These are phyloP conservation scores for Aspergillus ibericus DNA, from an alignment of 2,329 filamentous ascomycete genomes.

Conservation along the genomic window DNA sequence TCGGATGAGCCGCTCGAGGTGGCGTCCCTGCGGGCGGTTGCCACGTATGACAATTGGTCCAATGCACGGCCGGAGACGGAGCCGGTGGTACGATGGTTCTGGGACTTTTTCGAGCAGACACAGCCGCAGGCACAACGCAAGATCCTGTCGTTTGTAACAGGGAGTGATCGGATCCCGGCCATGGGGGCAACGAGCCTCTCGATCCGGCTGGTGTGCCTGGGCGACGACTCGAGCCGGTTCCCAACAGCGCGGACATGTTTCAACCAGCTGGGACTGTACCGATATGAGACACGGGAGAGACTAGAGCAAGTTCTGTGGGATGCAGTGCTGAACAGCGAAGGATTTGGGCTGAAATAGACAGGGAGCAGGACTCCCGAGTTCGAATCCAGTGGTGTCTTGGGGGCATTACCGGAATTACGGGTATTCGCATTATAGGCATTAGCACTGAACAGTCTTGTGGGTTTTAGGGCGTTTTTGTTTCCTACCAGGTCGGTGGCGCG, in stretches of 20 bases:
- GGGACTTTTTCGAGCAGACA: conserved; percentile 73
- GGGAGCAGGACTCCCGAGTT: conserved; percentile 11
- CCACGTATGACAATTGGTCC: conserved; percentile 80
- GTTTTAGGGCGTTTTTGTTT: not conserved
- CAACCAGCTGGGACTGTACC: conserved; percentile 76
- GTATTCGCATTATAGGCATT: not conserved
- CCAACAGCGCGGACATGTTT: conserved; percentile 90
- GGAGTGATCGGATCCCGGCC: conserved; percentile 85
- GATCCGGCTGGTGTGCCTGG: conserved; percentile 74
- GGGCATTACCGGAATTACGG: not conserved
- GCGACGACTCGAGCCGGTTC: conserved; percentile 71
- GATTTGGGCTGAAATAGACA: conserved; percentile 74
- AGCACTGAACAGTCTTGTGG: not conserved
- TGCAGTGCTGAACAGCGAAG: conserved; percentile 86
- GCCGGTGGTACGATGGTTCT: conserved; percentile 79
- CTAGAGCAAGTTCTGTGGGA: conserved; percentile 75
- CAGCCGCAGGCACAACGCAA: conserved; percentile 69
- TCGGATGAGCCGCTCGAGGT: conserved; percentile 84
- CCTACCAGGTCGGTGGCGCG: not conserved
- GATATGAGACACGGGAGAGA: conserved; percentile 65
- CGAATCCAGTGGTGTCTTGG: not conserved
- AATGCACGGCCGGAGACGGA: conserved; percentile 56
- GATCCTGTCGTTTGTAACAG: conserved; percentile 82
- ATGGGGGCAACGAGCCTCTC: conserved; percentile 78
- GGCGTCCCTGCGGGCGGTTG: conserved; percentile 69